Percentiles rank a stretch among this genome's conserved stretches.
Conservation (phyloP, 768 basidiomycete genomes). For the Rhodocollybia butyracea region DNA sequence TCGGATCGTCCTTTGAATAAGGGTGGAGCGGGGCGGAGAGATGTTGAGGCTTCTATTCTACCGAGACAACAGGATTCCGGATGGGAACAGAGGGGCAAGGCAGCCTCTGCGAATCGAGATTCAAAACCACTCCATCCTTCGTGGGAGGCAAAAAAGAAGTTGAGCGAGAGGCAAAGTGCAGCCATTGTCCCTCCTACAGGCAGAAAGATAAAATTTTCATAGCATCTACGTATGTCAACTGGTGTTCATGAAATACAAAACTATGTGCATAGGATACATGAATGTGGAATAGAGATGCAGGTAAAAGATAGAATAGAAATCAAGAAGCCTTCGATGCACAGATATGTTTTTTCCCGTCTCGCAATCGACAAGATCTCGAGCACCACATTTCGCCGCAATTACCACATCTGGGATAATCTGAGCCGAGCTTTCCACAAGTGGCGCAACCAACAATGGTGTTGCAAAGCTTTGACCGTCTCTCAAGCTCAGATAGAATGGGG, state of each 20-base stretch:
- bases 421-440: constrained; percentile 49
- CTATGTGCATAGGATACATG: background rate
- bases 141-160: constrained; percentile 90
- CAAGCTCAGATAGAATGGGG: constrained; percentile 48
- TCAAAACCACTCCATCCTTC: constrained; percentile 76
- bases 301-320: background rate
- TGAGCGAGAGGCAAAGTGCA: constrained; percentile 67
- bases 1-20: background rate
- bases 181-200: constrained; percentile 62
- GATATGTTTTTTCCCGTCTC: constrained; percentile 48
- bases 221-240: constrained; percentile 3
- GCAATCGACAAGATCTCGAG: constrained; percentile 56
- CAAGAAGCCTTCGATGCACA: constrained; percentile 23
- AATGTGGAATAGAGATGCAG: background rate
- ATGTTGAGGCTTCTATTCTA: background rate
- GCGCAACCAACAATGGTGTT: constrained; percentile 37
- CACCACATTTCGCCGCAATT: constrained; percentile 63
- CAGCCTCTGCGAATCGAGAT: constrained; percentile 9
- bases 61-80: background rate
- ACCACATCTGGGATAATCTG: constrained; percentile 59
- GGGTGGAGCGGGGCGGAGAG: background rate
- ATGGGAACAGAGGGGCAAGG: background rate
- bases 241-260: background rate
- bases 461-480: constrained; percentile 51
- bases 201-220: constrained; percentile 77